Base-by-base conservation (phyloP, 106 monocot genomes). In the Acorus gramineus region DNA sequence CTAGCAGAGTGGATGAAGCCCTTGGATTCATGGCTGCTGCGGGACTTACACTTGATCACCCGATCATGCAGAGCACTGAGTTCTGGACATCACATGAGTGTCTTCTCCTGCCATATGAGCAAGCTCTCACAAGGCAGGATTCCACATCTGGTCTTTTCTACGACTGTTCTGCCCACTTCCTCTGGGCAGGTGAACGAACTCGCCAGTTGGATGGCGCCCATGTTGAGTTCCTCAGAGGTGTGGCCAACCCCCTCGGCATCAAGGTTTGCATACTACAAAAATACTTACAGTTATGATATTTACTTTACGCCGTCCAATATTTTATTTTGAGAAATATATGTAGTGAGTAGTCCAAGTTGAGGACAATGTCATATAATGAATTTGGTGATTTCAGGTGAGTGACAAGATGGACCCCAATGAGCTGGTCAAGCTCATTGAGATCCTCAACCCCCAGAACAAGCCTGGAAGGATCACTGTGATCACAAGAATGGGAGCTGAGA, bases 331-430 rank as follows among this genome's bases (percentile, higher is more conserved):
- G 28, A 28, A 28, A 28, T 28, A 28, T 28, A 28, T 28, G 28
- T 28, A 28, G 28, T 28, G 28, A 28, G 28, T 28, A 28, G 28
- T 28, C 28, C 28, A 28, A 28, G 28, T 28, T 28, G 28, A 28
- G 28, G 28, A 28, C 28, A 28, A 28, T 28, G 28, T 28, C 28
- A n/a, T 28, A 0, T 28, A 28, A 28, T 28, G 28, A 28, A 28
- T 49, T 72, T 62, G 6, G 45, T 72, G 10, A 28, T 28, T 62
- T 3, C 52, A 79, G 79, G 79, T 77, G 50, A 89, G 89, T 56
- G 85, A 89, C 68, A 89, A 89, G 85, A 89, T 89, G 89, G 74
- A 82, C 65, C 89, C 89, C 6, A 76, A 60, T 52, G 85, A 89
- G 42, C 85, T 89, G 7, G 85, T 89, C 47, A 85, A 79, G 74